Evolutionary conservation across 163 green algal genomes (phyloP).

Genomic region (Chlamydomonas reinhardtii): DNA sequence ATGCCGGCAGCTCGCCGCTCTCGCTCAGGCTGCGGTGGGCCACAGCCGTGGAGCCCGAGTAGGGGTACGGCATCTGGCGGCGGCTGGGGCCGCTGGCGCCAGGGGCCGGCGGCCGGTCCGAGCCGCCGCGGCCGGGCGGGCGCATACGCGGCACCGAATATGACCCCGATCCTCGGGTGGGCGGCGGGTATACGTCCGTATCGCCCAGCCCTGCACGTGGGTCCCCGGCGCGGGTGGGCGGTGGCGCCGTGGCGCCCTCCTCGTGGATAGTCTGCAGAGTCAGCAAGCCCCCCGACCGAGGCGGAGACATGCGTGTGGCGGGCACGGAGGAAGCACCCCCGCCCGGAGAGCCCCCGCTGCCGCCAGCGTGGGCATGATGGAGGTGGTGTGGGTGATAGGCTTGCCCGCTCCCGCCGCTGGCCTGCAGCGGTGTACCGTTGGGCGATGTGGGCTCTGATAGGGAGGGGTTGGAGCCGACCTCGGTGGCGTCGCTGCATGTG

Average conservation of each 20-base stretch:
- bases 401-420: neutral
- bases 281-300: neutral
- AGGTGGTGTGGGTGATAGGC: neutral
- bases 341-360: neutral
- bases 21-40: slow-evolving; percentile 39
- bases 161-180: slow-evolving; percentile 5
- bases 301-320: slow-evolving; percentile 20
- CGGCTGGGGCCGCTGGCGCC: neutral
- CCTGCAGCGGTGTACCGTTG: slow-evolving; percentile 1
- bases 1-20: slow-evolving; percentile 13
- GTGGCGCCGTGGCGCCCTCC: slow-evolving; percentile 1
- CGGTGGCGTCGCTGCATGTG: slow-evolving; percentile 1
- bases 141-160: slow-evolving; percentile 29
- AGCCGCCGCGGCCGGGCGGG: neutral
- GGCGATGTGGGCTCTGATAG: slow-evolving; percentile 22
- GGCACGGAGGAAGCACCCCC: neutral
- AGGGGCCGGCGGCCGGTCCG: neutral
- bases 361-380: neutral
- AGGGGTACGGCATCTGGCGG: too few relatives aligned
- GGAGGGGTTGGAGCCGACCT: slow-evolving; percentile 23
- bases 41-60: neutral
- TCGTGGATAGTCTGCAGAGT: slow-evolving; percentile 52
- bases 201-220: neutral
- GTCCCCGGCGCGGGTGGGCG: neutral
- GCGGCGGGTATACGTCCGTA: neutral